Conservation (phyloP, 164 flowering plant genomes). For the Paratinospora sagittata region DNA sequence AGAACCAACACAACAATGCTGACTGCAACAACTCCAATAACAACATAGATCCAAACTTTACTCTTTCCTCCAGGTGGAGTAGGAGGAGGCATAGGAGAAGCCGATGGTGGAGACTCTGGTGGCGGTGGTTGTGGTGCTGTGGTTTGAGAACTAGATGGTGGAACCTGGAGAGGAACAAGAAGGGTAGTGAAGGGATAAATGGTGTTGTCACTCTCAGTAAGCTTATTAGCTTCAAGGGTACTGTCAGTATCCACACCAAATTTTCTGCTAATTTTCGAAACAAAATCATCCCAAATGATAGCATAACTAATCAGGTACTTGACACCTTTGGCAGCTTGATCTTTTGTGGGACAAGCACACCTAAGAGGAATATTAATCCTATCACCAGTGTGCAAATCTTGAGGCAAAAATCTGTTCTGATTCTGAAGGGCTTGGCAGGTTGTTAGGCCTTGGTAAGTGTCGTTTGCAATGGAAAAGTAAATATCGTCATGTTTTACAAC, state of each 20-base stretch:
- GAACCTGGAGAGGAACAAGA: conserved; percentile 51
- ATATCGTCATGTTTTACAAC: conserved; percentile 19
- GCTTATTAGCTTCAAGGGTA: conserved; percentile 49
- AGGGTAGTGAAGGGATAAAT: conserved; percentile 58
- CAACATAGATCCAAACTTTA: conserved; percentile 45
- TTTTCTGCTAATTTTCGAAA: conserved; percentile 27
- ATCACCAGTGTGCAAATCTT: conserved; percentile 24
- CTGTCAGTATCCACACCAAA: conserved; percentile 37
- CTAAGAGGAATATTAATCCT: conserved; percentile 53
- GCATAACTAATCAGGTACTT: conserved; percentile 50
- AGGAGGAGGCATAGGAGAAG: conserved; percentile 17
- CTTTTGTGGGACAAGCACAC: conserved; percentile 78
- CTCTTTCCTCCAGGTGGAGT: conserved; percentile 17
- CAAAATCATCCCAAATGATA: conserved; percentile 31
- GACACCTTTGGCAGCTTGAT: conserved; percentile 39
- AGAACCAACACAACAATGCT: conserved; percentile 17
- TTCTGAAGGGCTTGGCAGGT: conserved; percentile 58
- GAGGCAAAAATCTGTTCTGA: conserved; percentile 22
- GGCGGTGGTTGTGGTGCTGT: conserved; percentile 21
- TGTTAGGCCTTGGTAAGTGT: conserved; percentile 57
- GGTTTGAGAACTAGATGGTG: conserved; percentile 40
- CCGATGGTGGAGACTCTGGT: conserved; percentile 27
- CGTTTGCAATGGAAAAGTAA: conserved; percentile 38
- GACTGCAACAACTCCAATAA: conserved; percentile 40
- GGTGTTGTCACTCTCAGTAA: conserved; percentile 21